These are phyloP conservation scores for Serendipita sp. DNA, from an alignment of 768 basidiomycete genomes.

Conservation along the genomic window DNA sequence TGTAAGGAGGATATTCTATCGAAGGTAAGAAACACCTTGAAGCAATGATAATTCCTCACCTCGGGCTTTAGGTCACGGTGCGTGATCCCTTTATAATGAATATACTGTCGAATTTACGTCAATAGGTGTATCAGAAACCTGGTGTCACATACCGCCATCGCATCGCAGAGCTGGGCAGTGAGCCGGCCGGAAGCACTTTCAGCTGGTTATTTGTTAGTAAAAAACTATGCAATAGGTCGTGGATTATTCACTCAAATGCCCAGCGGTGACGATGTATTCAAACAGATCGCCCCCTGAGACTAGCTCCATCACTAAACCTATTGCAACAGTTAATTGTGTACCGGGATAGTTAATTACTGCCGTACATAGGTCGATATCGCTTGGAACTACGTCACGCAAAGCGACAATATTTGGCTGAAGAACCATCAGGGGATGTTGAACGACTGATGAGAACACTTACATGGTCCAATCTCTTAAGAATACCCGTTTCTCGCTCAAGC, in stretches of 20 bases:
- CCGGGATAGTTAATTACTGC: slow-evolving; percentile 6
- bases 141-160: slow-evolving; percentile 17
- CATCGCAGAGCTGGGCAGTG: slow-evolving; percentile 70
- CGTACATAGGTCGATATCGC: slow-evolving; percentile 28
- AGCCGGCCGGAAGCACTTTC: slow-evolving; percentile 41
- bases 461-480: slow-evolving; percentile 61
- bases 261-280: slow-evolving; percentile 40
- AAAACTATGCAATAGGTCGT: not conserved
- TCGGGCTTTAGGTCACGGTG: slow-evolving; percentile 87
- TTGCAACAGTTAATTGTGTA: not conserved
- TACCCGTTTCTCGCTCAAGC: slow-evolving; percentile 59
- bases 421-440: not conserved
- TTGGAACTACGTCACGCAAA: slow-evolving; percentile 59
- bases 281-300: slow-evolving; percentile 81
- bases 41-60: slow-evolving; percentile 3
- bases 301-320: slow-evolving; percentile 53
- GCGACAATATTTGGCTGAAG: slow-evolving; percentile 54
- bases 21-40: not conserved
- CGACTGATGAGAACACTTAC: slow-evolving; percentile 13
- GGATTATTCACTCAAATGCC: slow-evolving; percentile 40
- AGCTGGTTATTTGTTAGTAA: slow-evolving; percentile 11
- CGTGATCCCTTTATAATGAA: slow-evolving; percentile 46
- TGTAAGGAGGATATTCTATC: slow-evolving; percentile 72
- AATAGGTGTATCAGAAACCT: not conserved
- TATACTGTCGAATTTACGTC: slow-evolving; percentile 23